These are phyloP conservation scores for Elongisporangium anandrum DNA, from an alignment of 352 stramenopile genomes.

Conservation along the genomic window DNA sequence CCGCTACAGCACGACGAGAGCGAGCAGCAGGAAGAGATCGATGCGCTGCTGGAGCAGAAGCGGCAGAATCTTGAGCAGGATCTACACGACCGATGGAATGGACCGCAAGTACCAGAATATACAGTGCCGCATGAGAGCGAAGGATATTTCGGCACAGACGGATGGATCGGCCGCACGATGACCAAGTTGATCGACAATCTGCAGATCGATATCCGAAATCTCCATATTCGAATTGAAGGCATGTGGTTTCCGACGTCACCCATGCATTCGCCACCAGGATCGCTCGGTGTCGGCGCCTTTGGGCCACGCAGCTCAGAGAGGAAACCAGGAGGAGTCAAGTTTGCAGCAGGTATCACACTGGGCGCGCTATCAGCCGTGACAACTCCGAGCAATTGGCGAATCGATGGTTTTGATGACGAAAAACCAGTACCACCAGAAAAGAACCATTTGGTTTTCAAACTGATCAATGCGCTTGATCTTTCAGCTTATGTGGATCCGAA, in stretches of 20 bases:
- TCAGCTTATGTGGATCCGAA: constrained; percentile 86
- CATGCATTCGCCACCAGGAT: constrained; percentile 15
- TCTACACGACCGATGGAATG: constrained; percentile 73
- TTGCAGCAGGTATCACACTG: constrained; percentile 71
- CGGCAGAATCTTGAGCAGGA: constrained; percentile 70
- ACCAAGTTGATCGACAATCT: constrained; percentile 90
- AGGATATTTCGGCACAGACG: constrained; percentile 86
- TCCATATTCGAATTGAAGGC: constrained; percentile 85
- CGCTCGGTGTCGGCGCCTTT: constrained; percentile 8
- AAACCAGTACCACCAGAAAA: constrained; percentile 22
- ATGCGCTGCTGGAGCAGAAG: constrained; percentile 57
- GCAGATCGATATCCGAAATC: constrained; percentile 84
- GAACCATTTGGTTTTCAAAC: constrained; percentile 78
- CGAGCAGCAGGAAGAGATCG: constrained; percentile 65
- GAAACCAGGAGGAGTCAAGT: constrained; percentile 39
- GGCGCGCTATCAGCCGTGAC: constrained; percentile 83
- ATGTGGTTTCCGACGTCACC: constrained; percentile 43
- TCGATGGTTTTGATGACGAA: constrained; percentile 62
- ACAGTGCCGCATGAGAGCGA: constrained; percentile 68
- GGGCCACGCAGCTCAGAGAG: not conserved
- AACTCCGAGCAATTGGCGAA: constrained; percentile 80
- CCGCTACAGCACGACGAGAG: constrained; percentile 67
- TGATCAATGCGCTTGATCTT: constrained; percentile 83
- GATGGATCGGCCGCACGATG: constrained; percentile 85
- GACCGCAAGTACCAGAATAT: constrained; percentile 61